These are phyloP conservation scores for Russula foetens DNA, from an alignment of 768 basidiomycete genomes.

Conservation along the genomic window DNA sequence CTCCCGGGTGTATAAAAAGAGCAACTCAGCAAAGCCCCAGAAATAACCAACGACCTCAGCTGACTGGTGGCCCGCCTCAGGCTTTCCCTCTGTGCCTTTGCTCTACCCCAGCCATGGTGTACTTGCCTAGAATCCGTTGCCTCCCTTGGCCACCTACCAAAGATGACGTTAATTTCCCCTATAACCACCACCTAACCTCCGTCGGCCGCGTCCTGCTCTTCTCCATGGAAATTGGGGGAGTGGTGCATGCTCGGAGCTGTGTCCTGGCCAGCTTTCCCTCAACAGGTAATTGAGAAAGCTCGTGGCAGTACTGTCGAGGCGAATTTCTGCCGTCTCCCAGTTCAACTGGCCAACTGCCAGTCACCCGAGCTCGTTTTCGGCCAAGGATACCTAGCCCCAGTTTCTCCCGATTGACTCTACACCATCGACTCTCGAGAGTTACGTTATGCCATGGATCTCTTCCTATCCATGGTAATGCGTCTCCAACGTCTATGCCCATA, in stretches of 20 bases:
- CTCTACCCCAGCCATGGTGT: not conserved
- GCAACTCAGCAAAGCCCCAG: slow-evolving; percentile 12
- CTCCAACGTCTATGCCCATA: slow-evolving; percentile 7
- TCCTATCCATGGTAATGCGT: slow-evolving; percentile 26
- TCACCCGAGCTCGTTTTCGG: not conserved
- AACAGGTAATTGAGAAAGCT: not conserved
- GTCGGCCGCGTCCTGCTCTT: not conserved
- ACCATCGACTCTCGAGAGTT: not conserved
- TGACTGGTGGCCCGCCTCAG: too few species aligned
- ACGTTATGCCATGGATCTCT: slow-evolving; percentile 23
- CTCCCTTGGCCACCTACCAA: not conserved
- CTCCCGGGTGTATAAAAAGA: slow-evolving; percentile 13
- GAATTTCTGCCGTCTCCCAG: not conserved
- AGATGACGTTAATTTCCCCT: not conserved
- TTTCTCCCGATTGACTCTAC: not conserved
- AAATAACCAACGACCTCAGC: not conserved
- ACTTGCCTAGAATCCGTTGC: not conserved
- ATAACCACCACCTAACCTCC: too few species aligned
- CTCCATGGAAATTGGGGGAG: not conserved
- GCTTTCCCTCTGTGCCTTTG: not conserved
- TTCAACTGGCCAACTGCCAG: not conserved
- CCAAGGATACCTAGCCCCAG: not conserved
- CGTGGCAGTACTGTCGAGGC: not conserved
- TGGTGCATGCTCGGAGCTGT: not conserved
- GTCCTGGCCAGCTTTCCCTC: not conserved